Conservation (phyloP, 2,329 filamentous ascomycete genomes). For the Dactylella cylindrospora region DNA sequence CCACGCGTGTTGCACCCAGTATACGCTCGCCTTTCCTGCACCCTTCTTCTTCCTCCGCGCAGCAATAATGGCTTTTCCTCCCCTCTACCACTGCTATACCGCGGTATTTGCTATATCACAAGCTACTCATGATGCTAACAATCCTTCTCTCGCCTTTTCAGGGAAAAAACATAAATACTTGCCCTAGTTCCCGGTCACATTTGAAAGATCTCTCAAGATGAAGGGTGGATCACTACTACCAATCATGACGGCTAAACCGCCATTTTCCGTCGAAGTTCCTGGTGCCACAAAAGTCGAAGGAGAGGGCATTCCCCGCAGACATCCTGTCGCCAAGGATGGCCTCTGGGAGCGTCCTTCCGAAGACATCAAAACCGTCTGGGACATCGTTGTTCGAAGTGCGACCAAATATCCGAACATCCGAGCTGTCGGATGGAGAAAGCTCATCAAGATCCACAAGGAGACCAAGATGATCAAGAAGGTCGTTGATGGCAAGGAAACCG, state of each 20-base stretch:
- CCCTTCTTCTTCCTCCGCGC: conserved; percentile 3
- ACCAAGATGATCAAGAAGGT: conserved; percentile 88
- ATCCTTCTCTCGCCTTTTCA: conserved; percentile 5
- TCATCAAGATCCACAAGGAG: conserved; percentile 77
- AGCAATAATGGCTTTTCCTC: no score
- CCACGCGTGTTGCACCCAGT: no score
- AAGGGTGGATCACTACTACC: conserved; percentile 19
- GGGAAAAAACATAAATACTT: no score
- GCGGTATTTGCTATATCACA: no score
- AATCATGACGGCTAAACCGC: conserved; percentile 66
- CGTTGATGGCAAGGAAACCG: conserved; percentile 73
- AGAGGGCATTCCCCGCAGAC: conserved; percentile 80
- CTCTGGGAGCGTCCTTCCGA: conserved; percentile 67
- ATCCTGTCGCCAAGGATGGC: conserved; percentile 69
- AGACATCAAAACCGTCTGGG: conserved; percentile 74
- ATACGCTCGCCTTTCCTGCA: background rate
- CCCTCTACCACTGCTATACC: background rate
- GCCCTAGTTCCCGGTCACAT: no score
- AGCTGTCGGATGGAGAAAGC: conserved; percentile 69
- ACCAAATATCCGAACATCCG: conserved; percentile 64
- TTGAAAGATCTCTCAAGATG: conserved; percentile 22
- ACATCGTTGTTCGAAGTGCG: conserved; percentile 72
- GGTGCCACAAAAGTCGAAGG: conserved; percentile 70
- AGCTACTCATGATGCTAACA: no score
- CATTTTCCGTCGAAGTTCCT: conserved; percentile 72